These are phyloP conservation scores for Lactifluus subvellereus DNA, from an alignment of 768 basidiomycete genomes.

Conservation along the genomic window DNA sequence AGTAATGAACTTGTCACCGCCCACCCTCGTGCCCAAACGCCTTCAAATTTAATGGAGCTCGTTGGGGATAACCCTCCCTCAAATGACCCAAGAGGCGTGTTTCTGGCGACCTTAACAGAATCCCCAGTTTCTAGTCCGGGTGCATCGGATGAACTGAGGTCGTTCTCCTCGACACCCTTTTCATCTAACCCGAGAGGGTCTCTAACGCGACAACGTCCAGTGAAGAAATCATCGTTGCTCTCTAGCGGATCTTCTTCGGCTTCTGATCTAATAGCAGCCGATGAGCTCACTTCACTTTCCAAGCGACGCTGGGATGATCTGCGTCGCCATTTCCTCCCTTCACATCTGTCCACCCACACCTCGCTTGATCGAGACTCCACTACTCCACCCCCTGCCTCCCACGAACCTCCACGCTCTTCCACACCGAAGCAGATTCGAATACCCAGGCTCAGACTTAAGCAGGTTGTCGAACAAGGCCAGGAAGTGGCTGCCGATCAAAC, in stretches of 20 bases:
- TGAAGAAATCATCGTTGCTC: slow-evolving; percentile 22
- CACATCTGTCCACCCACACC: slow-evolving; percentile 25
- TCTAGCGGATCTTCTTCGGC: slow-evolving; percentile 16
- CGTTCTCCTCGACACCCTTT: background rate
- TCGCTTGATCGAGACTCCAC: slow-evolving; percentile 23
- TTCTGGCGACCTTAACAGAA: slow-evolving; percentile 2
- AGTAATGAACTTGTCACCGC: background rate
- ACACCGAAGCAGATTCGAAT: slow-evolving; percentile 39
- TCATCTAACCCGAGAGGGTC: background rate
- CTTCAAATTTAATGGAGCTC: background rate
- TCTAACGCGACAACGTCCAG: slow-evolving; percentile 10
- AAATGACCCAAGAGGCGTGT: background rate
- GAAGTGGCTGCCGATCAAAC: slow-evolving; percentile 46
- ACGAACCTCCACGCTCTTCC: slow-evolving; percentile 16
- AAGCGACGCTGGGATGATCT: slow-evolving; percentile 47
- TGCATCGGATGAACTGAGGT: background rate
- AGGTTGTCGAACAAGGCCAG: slow-evolving; percentile 60
- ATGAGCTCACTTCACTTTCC: slow-evolving; percentile 31
- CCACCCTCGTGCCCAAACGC: background rate
- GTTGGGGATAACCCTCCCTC: background rate
- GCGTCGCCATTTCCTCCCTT: slow-evolving; percentile 47
- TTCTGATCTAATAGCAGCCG: slow-evolving; percentile 1
- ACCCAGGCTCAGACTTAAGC: slow-evolving; percentile 48
- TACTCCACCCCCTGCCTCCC: background rate
- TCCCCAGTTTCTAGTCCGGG: slow-evolving; percentile 14